phyloP scores from a whole-genome alignment of 768 basidiomycete species.

The Tricholoma bakamatsutake region DNA sequence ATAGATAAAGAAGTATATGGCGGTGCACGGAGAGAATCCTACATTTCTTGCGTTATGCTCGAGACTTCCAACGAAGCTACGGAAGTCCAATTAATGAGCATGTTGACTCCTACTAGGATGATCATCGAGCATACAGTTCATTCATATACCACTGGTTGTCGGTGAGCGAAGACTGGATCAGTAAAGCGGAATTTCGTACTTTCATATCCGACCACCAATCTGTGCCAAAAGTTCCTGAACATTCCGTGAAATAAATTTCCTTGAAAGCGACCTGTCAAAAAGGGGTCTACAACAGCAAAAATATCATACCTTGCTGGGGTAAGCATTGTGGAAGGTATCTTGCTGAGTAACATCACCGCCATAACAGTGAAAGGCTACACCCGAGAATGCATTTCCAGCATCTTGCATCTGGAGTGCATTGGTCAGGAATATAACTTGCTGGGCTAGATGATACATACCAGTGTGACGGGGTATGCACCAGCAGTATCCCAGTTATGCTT shows the following conservation, averaged over 20 bases:
- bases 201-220: conserved; percentile 84
- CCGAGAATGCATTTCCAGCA: conserved; percentile 49
- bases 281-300: not conserved
- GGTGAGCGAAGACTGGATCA: not conserved
- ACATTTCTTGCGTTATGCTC: conserved; percentile 16
- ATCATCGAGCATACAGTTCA: conserved; percentile 11
- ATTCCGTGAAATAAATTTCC: conserved; percentile 55
- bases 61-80: conserved; percentile 20
- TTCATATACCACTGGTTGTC: conserved; percentile 19
- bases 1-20: conserved; percentile 7
- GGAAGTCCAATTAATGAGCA: not conserved
- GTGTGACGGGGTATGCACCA: conserved; percentile 53
- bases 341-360: conserved; percentile 19
- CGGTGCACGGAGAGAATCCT: not conserved
- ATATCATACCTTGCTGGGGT: conserved; percentile 12
- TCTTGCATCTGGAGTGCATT: conserved; percentile 40
- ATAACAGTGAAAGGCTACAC: conserved; percentile 74
- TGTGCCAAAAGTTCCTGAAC: conserved; percentile 55
- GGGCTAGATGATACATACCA: conserved; percentile 16
- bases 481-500: conserved; percentile 71
- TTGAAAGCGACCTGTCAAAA: conserved; percentile 7
- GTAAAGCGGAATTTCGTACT: conserved; percentile 26
- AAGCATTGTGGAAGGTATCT: conserved; percentile 15
- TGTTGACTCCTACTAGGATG: not conserved
- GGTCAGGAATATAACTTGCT: not conserved